Evolutionary conservation across 148 eudicot genomes (phyloP).

Genomic region (Silene uniflora): DNA sequence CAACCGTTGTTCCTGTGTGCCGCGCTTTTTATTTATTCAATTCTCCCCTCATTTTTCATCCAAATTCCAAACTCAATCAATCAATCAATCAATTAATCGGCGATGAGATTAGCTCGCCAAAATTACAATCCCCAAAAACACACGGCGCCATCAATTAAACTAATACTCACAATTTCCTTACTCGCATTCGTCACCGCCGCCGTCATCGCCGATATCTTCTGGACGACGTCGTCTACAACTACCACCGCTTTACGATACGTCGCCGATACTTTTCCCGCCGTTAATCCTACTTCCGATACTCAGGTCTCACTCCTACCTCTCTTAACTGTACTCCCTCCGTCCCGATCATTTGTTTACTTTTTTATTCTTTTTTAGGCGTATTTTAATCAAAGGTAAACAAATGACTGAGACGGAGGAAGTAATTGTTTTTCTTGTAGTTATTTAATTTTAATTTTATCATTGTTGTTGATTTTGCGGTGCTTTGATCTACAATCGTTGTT

Average conservation of each 20-base stretch:
- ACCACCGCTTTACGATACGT: conserved; percentile 30
- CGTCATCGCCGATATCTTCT: conserved; percentile 60
- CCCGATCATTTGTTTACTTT: too few species aligned
- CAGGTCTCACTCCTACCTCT: conserved; percentile 18
- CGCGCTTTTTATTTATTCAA: neutral
- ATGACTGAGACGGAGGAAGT: too few species aligned
- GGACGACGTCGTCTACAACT: conserved; percentile 76
- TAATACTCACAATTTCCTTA: conserved; percentile 23
- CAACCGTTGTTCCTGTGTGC: neutral
- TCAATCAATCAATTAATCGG: neutral
- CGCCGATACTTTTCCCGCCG: conserved; percentile 10
- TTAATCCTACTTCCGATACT: neutral
- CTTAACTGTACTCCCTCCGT: too few species aligned
- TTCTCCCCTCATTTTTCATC: neutral
- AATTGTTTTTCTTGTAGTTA: neutral
- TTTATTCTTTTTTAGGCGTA: too few species aligned
- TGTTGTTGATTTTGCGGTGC: too few species aligned
- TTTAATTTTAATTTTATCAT: neutral
- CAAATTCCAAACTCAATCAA: neutral
- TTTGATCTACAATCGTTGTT: neutral
- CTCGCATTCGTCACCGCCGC: conserved; percentile 45
- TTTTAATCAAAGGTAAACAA: too few species aligned
- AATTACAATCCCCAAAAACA: conserved; percentile 10
- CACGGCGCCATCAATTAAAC: conserved; percentile 14
- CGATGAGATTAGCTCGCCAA: conserved; percentile 31